Evolutionary conservation across 768 basidiomycete species (phyloP), one percentile per base, ranked within the genome.

Genomic region (Suillus lakei): DNA sequence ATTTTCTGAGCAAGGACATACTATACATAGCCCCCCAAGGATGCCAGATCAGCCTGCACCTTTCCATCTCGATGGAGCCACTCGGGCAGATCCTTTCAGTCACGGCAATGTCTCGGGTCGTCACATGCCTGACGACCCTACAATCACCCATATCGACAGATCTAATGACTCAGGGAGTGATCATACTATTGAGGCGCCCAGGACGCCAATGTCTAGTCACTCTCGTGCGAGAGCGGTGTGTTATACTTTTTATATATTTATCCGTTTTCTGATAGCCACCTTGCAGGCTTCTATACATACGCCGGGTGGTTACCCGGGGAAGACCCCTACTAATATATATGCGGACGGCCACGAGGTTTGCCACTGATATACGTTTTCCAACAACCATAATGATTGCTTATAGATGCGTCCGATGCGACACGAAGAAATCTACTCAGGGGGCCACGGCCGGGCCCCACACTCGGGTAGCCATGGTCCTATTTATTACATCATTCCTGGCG

Each of bases 401-500:
- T 38, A 77, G 76, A 60, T 53, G 16, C 64, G 74, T 72, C 73
- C 72, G 62, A 69, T 68, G 68, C 65, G 62, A 63, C 63, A 73
- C 64, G 66, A 66, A 70, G 66, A 77, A 67, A 39, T 65, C 38
- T 61, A 72, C 60, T 62, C 60, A n/a, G 73, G 74, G 66, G 58
- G 50, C 7, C 50, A 50, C 50, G 50, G 70, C 68, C 59, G 75
- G 58, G 61, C 65, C 63, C 69, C 66, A 53, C 61, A 70, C 50
- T 51, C 73, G 66, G 60, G 71, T 18, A 69, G 71, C 50, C 73
- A 70, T 8, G 67, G 69, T 67, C 66, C 85, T 74, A 68, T 80
- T 78, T 81, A 81, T 72, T 91, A 91, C 68, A 85, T 91, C 68
- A 83, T 91, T 58, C 90, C 91, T 43, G 82, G 81, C 21, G 90